Base-by-base conservation (phyloP, 345 rosid genomes). In the Pugionium dolabratum region DNA sequence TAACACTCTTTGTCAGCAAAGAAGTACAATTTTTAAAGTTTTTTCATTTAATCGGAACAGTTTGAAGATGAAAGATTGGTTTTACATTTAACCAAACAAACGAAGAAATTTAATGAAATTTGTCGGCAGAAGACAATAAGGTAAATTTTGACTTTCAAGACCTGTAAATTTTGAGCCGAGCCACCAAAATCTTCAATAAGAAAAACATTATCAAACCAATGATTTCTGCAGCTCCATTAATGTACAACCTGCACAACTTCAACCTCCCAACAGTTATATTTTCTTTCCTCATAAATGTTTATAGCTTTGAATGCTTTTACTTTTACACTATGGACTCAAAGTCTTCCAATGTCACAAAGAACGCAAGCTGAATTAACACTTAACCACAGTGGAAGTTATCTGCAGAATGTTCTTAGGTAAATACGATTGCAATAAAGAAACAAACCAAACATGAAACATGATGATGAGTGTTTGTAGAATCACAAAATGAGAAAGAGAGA, bases 71-170 rank as follows among this genome's bases (percentile, higher is more conserved):
- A 59, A 37, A 46, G 45, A 31, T 63, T 41, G 52, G 50, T 47
- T 70, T 62, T 62, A 71, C 18, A 18, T 18, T 18, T 18, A 18
- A 62, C 69, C n/a, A 71, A 63, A 63, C 51, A 62, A 62, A 70
- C 59, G 56, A 48, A 55, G 27, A 31, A 47, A 45, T 1, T 29
- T 53, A 62, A 36, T 30, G 35, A 49, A 30, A 25, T 41, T 28
- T 71, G 75, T 71, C 75, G 64, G 75, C 65, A 71, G 33, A 27
- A 56, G 60, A 64, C 66, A 57, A 47, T 18, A 18, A 18, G 18
- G 18, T 18, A 18, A 18, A 18, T 18, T 18, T 18, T 71, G 59
- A 48, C 70, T 71, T 64, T 55, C 58, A 71, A 11, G 36, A 18
- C 53, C 41, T 27, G 63, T 71, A 56, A 56, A 43, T 25, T 5